Base-by-base conservation (phyloP, 1,139 yeast genomes). In the Suzukiozyma palmioleophila region DNA sequence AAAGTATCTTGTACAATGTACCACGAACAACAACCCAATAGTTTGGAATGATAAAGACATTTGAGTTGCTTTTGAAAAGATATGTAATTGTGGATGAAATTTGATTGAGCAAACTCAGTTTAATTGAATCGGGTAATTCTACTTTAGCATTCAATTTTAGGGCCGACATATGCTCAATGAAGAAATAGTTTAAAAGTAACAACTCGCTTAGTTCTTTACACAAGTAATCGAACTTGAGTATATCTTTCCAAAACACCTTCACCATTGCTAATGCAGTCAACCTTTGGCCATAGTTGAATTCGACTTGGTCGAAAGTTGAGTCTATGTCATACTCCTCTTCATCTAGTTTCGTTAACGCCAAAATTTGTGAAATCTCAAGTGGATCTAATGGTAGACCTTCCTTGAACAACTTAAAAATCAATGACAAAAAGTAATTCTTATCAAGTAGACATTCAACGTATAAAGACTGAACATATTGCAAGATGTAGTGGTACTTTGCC, bases 21-120 rank as follows among this genome's bases (percentile, higher is more conserved):
- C 75, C 69, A 35, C 80, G 81, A 37, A 85, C 62, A 6, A 73
- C 54, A 11, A 73, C 67, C 97, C 97, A 89, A 42, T 69, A 73
- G 39, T 72, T 74, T 0, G 96, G 95, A 30, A 86, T 71, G n/a
- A 89, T 79, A 50, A 89, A 88, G 4, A 82, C 74, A 50, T 85
- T 89, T 55, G 80, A 50, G 69, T 82, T 73, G 50, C 64, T 60
- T 50, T 71, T 70, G 64, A 84, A 87, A 15, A 83, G 60, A 44
- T 67, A 69, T 12, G 62, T 57, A 2, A 80, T 65, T 10, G 59
- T 56, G n/a, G 59, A 57, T 1, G 66, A 48, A 5, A 70, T 59
- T 36, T 56, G 53, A 1, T 39, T 39, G 6, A 64, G 44, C 2
- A 69, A 39, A 25, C 52, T 57, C 6, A 43, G 49, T 36, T 54